phyloP scores from a whole-genome alignment of 2,329 filamentous ascomycete genomes.

The Sclerotinia sclerotiorum region DNA sequence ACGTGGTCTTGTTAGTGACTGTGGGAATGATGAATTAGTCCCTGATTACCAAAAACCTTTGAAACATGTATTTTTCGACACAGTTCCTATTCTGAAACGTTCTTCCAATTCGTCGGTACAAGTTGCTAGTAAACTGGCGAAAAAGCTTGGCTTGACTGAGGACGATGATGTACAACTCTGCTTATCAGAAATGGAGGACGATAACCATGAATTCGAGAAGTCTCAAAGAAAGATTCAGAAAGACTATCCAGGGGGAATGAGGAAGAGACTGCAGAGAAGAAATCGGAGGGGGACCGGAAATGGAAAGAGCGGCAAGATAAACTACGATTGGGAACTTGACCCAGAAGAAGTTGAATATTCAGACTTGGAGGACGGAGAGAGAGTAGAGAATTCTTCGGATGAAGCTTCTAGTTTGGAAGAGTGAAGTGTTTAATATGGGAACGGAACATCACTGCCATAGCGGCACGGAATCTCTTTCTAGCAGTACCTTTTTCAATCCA shows the following conservation, averaged over 20 bases:
- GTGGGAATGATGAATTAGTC: background rate
- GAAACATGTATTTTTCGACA: background rate
- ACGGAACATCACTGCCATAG: too few relatives aligned
- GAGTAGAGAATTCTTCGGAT: too few relatives aligned
- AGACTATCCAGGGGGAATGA: background rate
- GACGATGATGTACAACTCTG: background rate
- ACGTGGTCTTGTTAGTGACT: background rate
- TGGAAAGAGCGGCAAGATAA: background rate
- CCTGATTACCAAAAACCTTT: background rate
- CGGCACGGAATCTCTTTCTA: too few relatives aligned
- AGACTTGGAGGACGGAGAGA: background rate
- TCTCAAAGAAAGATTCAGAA: background rate
- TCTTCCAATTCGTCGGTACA: background rate
- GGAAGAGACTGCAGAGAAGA: background rate
- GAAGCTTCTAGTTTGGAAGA: too few relatives aligned
- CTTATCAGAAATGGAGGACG: background rate
- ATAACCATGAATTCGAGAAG: background rate
- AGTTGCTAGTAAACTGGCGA: background rate
- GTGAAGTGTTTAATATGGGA: too few relatives aligned
- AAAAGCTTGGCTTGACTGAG: background rate
- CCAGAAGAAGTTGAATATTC: background rate
- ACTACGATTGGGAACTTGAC: background rate
- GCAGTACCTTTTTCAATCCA: too few relatives aligned
- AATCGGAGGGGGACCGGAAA: background rate
- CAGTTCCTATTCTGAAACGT: background rate